Conservation (phyloP, 148 eudicot species). For the Pharnaceum exiguum region DNA sequence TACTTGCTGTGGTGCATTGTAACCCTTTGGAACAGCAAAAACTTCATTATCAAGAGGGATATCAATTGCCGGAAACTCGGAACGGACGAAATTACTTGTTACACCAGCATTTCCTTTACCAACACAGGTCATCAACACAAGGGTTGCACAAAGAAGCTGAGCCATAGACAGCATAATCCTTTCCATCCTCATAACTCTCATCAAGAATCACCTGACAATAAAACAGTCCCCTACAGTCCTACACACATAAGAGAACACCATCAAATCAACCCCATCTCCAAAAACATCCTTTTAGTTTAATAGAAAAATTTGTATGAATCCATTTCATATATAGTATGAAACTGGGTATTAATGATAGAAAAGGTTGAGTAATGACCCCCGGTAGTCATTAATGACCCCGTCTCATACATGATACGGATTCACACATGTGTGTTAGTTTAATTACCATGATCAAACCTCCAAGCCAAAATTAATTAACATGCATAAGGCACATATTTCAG, state of each 20-base stretch:
- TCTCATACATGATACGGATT: too few relatives aligned
- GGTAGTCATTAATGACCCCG: too few relatives aligned
- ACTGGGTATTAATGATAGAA: too few relatives aligned
- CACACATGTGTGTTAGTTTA: too few relatives aligned
- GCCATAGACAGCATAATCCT: slow-evolving; percentile 24
- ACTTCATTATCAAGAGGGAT: slow-evolving; percentile 80
- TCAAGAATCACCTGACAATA: slow-evolving; percentile 22
- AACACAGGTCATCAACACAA: slow-evolving; percentile 41
- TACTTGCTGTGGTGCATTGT: slow-evolving; percentile 94
- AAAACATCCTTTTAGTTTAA: background rate
- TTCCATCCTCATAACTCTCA: slow-evolving; percentile 28
- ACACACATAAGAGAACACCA: slow-evolving; percentile 4
- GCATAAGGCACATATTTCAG: background rate
- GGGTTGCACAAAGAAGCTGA: slow-evolving; percentile 33
- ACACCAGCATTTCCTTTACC: slow-evolving; percentile 50
- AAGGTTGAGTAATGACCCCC: too few relatives aligned
- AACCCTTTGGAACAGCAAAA: slow-evolving; percentile 73
- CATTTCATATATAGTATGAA: too few relatives aligned
- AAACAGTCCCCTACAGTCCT: slow-evolving; percentile 18
- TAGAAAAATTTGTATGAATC: too few relatives aligned
- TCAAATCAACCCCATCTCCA: background rate
- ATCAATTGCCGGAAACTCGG: slow-evolving; percentile 77
- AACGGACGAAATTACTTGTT: slow-evolving; percentile 70
- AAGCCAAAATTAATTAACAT: slow-evolving; percentile 1
- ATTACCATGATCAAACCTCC: background rate